Conservation (phyloP, 2,329 filamentous ascomycete genomes). For the Pseudovirgaria hyperparasitica region DNA sequence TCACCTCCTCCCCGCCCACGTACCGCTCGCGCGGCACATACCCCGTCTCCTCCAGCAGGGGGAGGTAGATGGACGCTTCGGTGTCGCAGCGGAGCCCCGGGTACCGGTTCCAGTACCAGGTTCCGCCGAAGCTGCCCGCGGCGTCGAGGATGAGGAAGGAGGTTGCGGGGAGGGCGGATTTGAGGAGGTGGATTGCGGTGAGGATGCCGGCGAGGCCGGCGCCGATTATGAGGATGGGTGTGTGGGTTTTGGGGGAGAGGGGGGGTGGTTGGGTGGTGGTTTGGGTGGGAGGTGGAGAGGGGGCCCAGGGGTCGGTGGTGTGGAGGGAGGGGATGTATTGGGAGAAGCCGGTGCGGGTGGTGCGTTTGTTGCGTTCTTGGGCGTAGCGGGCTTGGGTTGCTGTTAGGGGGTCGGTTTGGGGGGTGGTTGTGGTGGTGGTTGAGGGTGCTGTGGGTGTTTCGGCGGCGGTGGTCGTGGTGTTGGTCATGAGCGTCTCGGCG, state of each 20-base stretch:
- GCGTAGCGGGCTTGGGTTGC: too few species aligned
- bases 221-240: too few species aligned
- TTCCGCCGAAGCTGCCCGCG: constrained; percentile 5
- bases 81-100: constrained; percentile 40
- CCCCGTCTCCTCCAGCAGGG: constrained; percentile 44
- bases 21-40: constrained; percentile 44
- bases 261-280: too few species aligned
- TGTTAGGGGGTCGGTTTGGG: too few species aligned
- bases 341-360: too few species aligned
- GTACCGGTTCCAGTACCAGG: constrained; percentile 8
- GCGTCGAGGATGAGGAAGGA: constrained; percentile 4
- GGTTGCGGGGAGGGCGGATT: constrained; percentile 1
- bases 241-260: too few species aligned
- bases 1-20: constrained; percentile 32
- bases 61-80: constrained; percentile 45
- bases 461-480: constrained; percentile 18
- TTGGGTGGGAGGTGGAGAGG: too few species aligned
- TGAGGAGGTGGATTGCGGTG: constrained; percentile 1
- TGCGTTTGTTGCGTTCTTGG: too few species aligned
- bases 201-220: constrained; percentile 3
- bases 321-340: too few species aligned
- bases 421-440: constrained; percentile 13
- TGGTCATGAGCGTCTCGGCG: constrained; percentile 10
- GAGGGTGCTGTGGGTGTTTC: constrained; percentile 14
- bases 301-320: too few species aligned